Conservation (phyloP, 2,329 filamentous ascomycete genomes). For the Microsporum audouinii region DNA sequence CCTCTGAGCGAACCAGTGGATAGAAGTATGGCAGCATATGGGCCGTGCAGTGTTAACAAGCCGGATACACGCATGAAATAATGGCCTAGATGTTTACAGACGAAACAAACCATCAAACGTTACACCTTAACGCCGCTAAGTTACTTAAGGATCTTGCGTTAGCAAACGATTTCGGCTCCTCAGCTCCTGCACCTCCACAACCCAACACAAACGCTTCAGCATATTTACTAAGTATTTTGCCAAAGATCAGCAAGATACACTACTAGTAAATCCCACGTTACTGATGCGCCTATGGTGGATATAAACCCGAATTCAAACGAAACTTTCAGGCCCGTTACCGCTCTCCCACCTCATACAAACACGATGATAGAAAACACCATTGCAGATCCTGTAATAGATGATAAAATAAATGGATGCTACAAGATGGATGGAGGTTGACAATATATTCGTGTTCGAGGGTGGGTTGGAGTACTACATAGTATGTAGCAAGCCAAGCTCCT, state of each 20-base stretch:
- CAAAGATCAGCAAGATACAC: background rate
- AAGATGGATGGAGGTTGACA: too few species aligned
- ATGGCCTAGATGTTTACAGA: background rate
- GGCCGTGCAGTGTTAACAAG: background rate
- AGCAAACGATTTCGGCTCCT: too few species aligned
- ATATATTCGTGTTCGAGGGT: too few species aligned
- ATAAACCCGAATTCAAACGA: background rate
- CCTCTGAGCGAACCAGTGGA: background rate
- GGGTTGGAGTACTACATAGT: too few species aligned
- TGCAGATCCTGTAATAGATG: too few species aligned
- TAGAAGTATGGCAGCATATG: background rate
- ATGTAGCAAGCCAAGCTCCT: too few species aligned
- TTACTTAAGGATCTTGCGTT: too few species aligned
- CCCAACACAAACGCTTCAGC: background rate
- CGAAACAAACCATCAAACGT: background rate
- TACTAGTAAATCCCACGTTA: background rate
- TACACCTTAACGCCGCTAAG: too few species aligned
- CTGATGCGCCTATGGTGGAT: background rate
- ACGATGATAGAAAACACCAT: background rate
- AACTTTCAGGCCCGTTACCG: background rate
- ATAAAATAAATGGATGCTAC: too few species aligned
- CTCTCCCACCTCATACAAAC: background rate
- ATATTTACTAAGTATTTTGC: background rate
- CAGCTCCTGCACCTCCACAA: background rate
- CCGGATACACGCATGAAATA: background rate